Evolutionary conservation across 768 basidiomycete genomes (phyloP), one percentile per base, ranked within the genome.

Genomic region (Mycena rosella): DNA sequence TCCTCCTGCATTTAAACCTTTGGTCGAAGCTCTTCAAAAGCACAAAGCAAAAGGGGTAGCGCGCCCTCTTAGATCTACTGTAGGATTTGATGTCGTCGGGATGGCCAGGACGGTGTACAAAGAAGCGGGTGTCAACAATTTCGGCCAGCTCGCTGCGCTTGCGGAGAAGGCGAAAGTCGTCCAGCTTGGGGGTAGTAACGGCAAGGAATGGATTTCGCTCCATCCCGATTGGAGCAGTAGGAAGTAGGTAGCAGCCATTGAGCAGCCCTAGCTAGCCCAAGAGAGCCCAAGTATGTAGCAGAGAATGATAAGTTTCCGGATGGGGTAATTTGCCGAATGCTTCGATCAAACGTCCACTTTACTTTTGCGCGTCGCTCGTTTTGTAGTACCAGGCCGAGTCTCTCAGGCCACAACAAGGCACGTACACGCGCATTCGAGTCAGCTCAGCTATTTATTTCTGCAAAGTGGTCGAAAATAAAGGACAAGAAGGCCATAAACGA

Each of bases 401-500:
- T 62, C 52, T 32, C 68, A 6, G 68, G 72, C 7, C 72, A 72
- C 44, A 69, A 68, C 26, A 72, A 72, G 59, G 69, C 63, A n/a
- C n/a, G n/a, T n/a, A n/a, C n/a, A n/a, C n/a, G 34, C 30, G 65
- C 34, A 40, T 27, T 3, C 45, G 30, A n/a, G 11, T 20, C 7
- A 4, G 10, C n/a, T 52, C 13, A 9, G 22, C 5, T 15, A 20
- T 57, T 56, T 29, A 65, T 5, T 2, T 29, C 11, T 40, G 5
- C 13, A 18, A 53, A 86, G 86, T 87, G 85, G 86, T 85, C 85
- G 1, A 87, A 87, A 77, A 86, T 87, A 69, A 85, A 85, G 68
- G 79, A 83, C 40, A 78, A 78, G 55, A 87, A 87, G 69, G 85
- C 83, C 14, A 63, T 75, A 17, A 81, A 80, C 45, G 86, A 87